Base-by-base conservation (phyloP, 164 flowering plant species). In the Echeveria elegans region DNA sequence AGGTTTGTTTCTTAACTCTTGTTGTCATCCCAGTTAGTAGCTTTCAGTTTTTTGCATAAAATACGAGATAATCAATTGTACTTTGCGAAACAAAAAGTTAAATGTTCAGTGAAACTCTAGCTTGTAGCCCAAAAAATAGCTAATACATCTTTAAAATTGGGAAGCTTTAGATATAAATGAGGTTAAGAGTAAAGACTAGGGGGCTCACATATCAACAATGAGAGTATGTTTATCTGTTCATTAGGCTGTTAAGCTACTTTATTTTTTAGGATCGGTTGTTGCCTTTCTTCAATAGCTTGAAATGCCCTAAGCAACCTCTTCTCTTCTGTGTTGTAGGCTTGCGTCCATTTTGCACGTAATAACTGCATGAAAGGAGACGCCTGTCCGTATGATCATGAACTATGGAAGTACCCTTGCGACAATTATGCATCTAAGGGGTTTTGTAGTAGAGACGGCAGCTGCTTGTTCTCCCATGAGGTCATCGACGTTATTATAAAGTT, bases 281-380 rank as follows among this genome's bases (percentile, higher is more conserved):
- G 24, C 19, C n/a, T 31, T 52, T 41, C 67, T 43, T 29, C 32
- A 26, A 15, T 24, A 26, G 1, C 12, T 23, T 24, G n/a, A 23
- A 53, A 53, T 4, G 59, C 29, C 29, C 24, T 8, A 24, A 53
- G 59, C 10, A 21, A 24, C 31, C 64, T 68, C 18, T 63, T 24
- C 24, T n/a, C 77, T 68, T 70, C 60, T 58, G 21, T 77, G 15
- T 70, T 77, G 71, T 87, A 94, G 98, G 87, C 93, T 7, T 94
- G 98, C 73, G 37, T 72, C 63, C 71, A 79, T 77, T 88, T 85
- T 79, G 88, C 93, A 11, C 78, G 80, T 6, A 72, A 84, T 14
- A 65, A 81, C 10, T 94, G 97, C 82, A 82, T 93, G 92, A 93
- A 88, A 77, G 98, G 98, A 43, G 96, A 86, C 72, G 83, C 81